Evolutionary conservation across 352 stramenopile genomes (phyloP).

Genomic region (Stramenopiles sp.): DNA sequence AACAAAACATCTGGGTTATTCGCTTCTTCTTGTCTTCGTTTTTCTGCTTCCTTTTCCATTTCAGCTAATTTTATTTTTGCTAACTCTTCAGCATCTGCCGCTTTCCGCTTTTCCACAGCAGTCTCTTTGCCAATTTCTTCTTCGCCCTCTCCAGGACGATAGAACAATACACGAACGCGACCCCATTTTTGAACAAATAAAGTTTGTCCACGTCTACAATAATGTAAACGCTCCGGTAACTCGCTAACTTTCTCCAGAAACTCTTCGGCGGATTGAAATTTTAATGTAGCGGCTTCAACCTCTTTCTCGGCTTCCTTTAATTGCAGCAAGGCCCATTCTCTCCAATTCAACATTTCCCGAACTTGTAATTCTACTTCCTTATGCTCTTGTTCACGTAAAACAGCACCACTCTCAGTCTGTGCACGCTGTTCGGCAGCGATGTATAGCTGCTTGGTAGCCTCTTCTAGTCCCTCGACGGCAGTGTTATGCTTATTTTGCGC

Average conservation of each 20-base stretch:
- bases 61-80: neutral
- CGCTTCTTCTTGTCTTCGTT: neutral
- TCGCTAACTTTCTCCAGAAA: neutral
- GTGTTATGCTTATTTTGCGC: neutral
- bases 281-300: neutral
- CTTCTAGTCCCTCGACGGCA: neutral
- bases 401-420: neutral
- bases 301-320: neutral
- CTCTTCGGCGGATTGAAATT: neutral
- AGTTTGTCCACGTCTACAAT: neutral
- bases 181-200: neutral
- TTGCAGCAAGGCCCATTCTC: neutral
- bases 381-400: neutral
- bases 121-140: neutral
- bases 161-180: neutral
- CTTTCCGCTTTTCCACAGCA: neutral
- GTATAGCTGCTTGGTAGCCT: neutral
- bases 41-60: neutral
- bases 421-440: neutral
- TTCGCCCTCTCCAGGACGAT: neutral
- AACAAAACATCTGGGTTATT: neutral
- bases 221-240: neutral
- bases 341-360: neutral
- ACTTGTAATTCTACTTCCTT: neutral
- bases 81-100: neutral